A percentile compares a stretch with the other conserved stretches of the same genome.
phyloP scores from a whole-genome alignment of 768 basidiomycete genomes.

The Fibroporia radiculosa region DNA sequence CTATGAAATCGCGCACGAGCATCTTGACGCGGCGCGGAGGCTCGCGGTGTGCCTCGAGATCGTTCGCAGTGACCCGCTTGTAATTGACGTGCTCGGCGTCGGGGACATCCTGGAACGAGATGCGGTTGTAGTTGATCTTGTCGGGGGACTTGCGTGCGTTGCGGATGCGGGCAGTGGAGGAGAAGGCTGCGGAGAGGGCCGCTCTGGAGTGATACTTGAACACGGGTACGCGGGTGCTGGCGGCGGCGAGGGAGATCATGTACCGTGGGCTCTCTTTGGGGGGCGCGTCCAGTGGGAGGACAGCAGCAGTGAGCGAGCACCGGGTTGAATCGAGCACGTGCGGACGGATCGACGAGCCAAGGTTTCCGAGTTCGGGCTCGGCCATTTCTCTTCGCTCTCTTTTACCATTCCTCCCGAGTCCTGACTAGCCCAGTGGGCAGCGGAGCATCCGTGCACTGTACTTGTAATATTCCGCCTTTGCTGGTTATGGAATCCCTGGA shows the following conservation, averaged over 20 bases:
- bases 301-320: no score
- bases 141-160: slow-evolving; percentile 23
- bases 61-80: slow-evolving; percentile 63
- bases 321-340: no score
- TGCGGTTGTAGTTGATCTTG: slow-evolving; percentile 75
- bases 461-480: no score
- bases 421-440: no score
- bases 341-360: no score
- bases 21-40: slow-evolving; percentile 85
- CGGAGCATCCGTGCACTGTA: no score
- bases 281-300: no score
- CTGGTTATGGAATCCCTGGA: slow-evolving; percentile 40
- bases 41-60: slow-evolving; percentile 42
- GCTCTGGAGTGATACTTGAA: slow-evolving; percentile 1
- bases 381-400: no score
- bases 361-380: no score
- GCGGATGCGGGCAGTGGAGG: neutral
- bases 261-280: no score
- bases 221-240: neutral
- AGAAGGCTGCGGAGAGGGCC: neutral
- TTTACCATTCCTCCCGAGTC: no score
- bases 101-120: slow-evolving; percentile 43
- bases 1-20: slow-evolving; percentile 93
- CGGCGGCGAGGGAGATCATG: slow-evolving; percentile 4
- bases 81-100: slow-evolving; percentile 38